phyloP scores from a whole-genome alignment of 345 rosid species.

The Noccaea bulbosa region DNA sequence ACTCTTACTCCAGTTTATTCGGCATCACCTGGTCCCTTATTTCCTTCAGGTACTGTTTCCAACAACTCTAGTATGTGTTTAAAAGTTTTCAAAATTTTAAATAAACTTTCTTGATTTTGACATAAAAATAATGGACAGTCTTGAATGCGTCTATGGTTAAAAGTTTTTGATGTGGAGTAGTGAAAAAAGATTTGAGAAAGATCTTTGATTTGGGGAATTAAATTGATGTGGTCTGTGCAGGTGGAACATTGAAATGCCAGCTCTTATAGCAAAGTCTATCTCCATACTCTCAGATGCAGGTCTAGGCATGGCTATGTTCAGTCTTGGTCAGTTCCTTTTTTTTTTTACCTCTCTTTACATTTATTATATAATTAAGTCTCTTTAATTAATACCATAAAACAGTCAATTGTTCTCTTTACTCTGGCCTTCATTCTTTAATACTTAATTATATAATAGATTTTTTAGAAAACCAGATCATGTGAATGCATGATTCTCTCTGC shows the following conservation, averaged over 20 bases:
- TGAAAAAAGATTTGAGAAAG: slow-evolving; percentile 37
- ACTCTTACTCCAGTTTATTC: slow-evolving; percentile 92
- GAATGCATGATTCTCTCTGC: slow-evolving; percentile 36
- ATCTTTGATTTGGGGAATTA: slow-evolving; percentile 23
- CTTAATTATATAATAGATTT: too few species aligned
- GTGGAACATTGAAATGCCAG: slow-evolving; percentile 97
- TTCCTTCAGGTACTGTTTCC: slow-evolving; percentile 69
- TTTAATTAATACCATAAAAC: slow-evolving; percentile 28
- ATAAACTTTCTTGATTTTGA: slow-evolving; percentile 7
- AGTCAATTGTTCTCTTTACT: slow-evolving; percentile 36
- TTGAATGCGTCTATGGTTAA: slow-evolving; percentile 7
- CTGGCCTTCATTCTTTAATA: slow-evolving; percentile 33
- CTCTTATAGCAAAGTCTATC: slow-evolving; percentile 90
- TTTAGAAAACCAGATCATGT: slow-evolving; percentile 16
- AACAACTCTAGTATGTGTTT: background rate
- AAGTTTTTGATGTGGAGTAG: background rate
- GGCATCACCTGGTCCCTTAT: slow-evolving; percentile 93
- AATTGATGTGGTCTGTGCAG: slow-evolving; percentile 54
- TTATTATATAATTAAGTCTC: slow-evolving; percentile 26
- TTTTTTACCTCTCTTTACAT: slow-evolving; percentile 24
- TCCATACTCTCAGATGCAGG: slow-evolving; percentile 99
- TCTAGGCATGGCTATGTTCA: slow-evolving; percentile 99
- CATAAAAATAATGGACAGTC: background rate
- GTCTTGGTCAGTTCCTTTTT: slow-evolving; percentile 82
- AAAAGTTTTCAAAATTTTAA: background rate